Base-by-base conservation (phyloP, 306 rosid species). In the Vigna mungo region DNA sequence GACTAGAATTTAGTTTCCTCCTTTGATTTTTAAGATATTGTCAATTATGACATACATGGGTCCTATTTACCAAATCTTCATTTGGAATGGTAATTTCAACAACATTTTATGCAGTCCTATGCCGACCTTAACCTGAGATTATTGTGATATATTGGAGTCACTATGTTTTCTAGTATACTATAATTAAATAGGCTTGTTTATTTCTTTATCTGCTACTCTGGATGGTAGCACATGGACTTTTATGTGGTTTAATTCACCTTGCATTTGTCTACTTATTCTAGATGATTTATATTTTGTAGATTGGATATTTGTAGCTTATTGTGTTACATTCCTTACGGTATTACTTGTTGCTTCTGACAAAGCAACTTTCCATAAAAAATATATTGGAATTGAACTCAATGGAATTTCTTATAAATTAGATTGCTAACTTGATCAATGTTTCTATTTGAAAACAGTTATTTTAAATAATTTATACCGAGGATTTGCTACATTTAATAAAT, bases 101-200 rank as follows among this genome's bases (percentile, higher is more conserved):
- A 16, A 56, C 52, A 11, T 30, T 52, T 77, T 48, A 69, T 77
- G 80, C 67, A 43, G 36, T 72, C 30, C 59, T 20, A 21, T 64
- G 67, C 56, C 37, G 60, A 54, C 25, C 47, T 54, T 75, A 7
- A 46, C 44, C 27, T 69, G 60, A 16, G 34, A 55, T 61, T 79
- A 52, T 74, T 63, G 18, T 49, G 52, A 78, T 18, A 43, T 79
- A 59, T 71, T 25, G 63, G 44, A 49, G 36, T 12, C 43, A 68
- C 9, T 11, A 59, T 55, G 71, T 74, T 72, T 41, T 20, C 68
- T 41, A 0, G 55, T 55, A 43, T 68, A 76, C 21, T 20, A 51
- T 53, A 48, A 30, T 68, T 44, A 48, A 18, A 27, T 68, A 37
- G 37, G 23, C 58, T 30, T 79, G 25, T 23, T 41, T 59, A 11